Conservation (phyloP, 1,284 basidiomycete species). For the Boletus sp. region DNA sequence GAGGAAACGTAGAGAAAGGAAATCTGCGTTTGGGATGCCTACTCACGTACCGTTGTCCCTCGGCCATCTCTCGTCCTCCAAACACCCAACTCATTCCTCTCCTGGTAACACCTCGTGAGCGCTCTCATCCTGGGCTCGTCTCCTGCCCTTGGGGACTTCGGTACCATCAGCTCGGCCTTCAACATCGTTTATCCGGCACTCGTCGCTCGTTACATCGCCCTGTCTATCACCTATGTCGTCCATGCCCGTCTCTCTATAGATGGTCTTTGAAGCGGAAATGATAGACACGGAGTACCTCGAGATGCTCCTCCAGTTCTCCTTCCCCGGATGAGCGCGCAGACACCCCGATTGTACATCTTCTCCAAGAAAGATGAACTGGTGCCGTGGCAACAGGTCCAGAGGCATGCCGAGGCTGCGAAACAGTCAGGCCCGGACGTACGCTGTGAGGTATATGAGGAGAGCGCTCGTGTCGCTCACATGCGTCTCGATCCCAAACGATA, state of each 20-base stretch:
- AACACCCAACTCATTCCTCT: too few species aligned
- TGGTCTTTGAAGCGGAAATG: too few species aligned
- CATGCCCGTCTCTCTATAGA: slow-evolving; percentile 7
- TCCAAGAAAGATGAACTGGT: slow-evolving; percentile 49
- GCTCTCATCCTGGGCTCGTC: slow-evolving; percentile 50
- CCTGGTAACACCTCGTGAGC: slow-evolving; percentile 22
- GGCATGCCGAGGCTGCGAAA: slow-evolving; percentile 40
- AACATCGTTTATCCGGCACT: too few species aligned
- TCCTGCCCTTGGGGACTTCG: slow-evolving; percentile 39
- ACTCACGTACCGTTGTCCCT: slow-evolving; percentile 8
- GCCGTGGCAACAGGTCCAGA: slow-evolving; percentile 42
- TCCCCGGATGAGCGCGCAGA: slow-evolving; percentile 43
- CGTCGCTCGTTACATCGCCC: slow-evolving; percentile 28
- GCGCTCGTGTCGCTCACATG: slow-evolving; percentile 56
- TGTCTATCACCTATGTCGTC: background rate
- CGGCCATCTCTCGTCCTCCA: too few species aligned
- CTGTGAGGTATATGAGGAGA: slow-evolving; percentile 45
- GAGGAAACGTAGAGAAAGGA: slow-evolving; percentile 33
- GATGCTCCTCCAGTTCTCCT: slow-evolving; percentile 39
- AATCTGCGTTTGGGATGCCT: background rate
- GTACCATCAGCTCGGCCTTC: slow-evolving; percentile 39
- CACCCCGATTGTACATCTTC: slow-evolving; percentile 55
- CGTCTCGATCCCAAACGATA: slow-evolving; percentile 42
- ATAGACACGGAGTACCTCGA: slow-evolving; percentile 29
- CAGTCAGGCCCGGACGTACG: slow-evolving; percentile 38